Conservation (phyloP, 768 basidiomycete genomes). For the Leccinum subgranulosum region DNA sequence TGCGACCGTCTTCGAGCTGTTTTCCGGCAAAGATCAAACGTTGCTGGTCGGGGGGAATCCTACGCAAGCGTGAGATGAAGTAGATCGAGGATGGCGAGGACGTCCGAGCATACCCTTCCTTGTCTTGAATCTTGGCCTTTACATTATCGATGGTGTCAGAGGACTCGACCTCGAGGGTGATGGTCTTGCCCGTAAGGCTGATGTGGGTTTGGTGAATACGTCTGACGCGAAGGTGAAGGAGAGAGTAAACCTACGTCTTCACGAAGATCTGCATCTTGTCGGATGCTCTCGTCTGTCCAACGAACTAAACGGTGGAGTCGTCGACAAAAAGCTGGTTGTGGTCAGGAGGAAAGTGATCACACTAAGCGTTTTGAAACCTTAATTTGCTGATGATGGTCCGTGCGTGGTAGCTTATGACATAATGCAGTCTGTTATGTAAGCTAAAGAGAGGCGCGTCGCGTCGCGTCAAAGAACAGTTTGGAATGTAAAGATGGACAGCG, state of each 20-base stretch:
- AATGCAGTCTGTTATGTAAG: conserved; percentile 5
- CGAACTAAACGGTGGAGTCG: conserved; percentile 89
- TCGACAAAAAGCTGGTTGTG: conserved; percentile 74
- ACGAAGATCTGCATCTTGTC: conserved; percentile 96
- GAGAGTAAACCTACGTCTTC: conserved; percentile 69
- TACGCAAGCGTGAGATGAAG: conserved; percentile 26
- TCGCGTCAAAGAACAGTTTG: conserved; percentile 7
- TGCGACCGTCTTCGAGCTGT: conserved; percentile 98
- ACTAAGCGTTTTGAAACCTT: conserved; percentile 22
- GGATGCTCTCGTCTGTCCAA: conserved; percentile 87
- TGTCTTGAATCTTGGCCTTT: conserved; percentile 97
- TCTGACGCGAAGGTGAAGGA: background rate
- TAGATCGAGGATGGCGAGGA: background rate
- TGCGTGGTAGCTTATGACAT: conserved; percentile 33
- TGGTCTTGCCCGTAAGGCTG: conserved; percentile 98
- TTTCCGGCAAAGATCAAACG: conserved; percentile 99
- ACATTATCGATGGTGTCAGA: conserved; percentile 98
- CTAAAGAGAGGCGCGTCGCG: conserved; percentile 15
- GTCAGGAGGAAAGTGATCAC: conserved; percentile 18
- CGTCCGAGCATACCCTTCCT: conserved; percentile 69
- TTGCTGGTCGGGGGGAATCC: conserved; percentile 92
- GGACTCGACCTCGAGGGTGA: conserved; percentile 97
- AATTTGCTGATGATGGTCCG: conserved; percentile 41
- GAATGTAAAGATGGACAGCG: conserved; percentile 47
- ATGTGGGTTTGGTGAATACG: conserved; percentile 6